Evolutionary conservation across 2,329 filamentous ascomycete genomes (phyloP).

Genomic region (Diplocarpon rosae): DNA sequence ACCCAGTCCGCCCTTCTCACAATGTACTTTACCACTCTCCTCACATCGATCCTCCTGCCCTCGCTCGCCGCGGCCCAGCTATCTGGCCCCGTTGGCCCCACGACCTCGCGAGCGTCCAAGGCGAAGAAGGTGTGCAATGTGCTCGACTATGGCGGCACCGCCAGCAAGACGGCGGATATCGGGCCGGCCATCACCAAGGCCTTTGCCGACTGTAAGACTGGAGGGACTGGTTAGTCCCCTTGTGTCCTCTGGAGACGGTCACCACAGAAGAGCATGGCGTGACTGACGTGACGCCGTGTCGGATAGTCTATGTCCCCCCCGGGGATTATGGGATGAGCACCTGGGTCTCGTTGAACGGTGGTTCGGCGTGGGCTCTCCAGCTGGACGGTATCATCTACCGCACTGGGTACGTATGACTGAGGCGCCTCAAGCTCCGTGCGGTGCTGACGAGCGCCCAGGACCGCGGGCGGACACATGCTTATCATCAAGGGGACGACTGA

Average conservation of each 20-base stretch:
- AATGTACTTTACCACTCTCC: too few species aligned
- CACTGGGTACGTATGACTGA: neutral
- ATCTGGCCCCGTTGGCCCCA: slow-evolving; percentile 19
- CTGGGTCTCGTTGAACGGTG: slow-evolving; percentile 18
- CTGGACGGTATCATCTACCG: slow-evolving; percentile 26
- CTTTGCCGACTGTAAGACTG: slow-evolving; percentile 24
- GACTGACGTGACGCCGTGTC: too few species aligned
- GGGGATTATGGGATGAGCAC: slow-evolving; percentile 12
- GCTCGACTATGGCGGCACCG: slow-evolving; percentile 25
- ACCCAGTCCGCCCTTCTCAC: too few species aligned
- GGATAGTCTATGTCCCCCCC: slow-evolving; percentile 13
- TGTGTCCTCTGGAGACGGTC: too few species aligned
- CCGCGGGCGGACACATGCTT: slow-evolving; percentile 13
- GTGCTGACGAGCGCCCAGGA: neutral
- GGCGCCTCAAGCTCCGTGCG: too few species aligned
- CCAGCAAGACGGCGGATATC: slow-evolving; percentile 27
- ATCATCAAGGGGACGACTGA: slow-evolving; percentile 19
- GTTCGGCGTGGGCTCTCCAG: slow-evolving; percentile 29
- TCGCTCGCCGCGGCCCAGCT: too few species aligned
- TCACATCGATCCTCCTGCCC: too few species aligned
- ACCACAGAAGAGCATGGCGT: too few species aligned
- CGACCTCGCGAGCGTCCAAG: slow-evolving; percentile 23
- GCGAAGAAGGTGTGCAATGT: slow-evolving; percentile 24
- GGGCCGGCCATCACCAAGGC: slow-evolving; percentile 23
- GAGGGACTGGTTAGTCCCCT: slow-evolving; percentile 2